These are phyloP conservation scores for Neonectria magnoliae DNA, from an alignment of 2,329 filamentous ascomycete species.

Conservation along the genomic window DNA sequence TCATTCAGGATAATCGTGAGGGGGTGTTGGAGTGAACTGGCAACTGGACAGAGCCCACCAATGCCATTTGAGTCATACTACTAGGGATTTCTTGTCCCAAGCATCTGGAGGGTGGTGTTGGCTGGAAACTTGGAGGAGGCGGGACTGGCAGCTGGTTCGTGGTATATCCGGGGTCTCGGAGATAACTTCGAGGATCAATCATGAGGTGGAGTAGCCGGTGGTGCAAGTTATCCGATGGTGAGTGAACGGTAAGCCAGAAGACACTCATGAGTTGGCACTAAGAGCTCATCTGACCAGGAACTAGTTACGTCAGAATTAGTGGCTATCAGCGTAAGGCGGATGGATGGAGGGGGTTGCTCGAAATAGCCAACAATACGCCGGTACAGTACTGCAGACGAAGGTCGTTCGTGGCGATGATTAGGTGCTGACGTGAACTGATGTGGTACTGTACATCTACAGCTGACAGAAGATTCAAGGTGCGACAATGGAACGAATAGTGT, in stretches of 20 bases:
- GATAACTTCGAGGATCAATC: background rate
- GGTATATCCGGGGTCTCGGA: constrained; percentile 15
- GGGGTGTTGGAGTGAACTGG: background rate
- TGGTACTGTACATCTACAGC: too few species aligned
- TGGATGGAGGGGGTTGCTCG: too few species aligned
- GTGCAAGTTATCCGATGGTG: background rate
- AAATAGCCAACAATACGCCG: too few species aligned
- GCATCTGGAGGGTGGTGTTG: background rate
- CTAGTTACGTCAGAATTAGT: background rate
- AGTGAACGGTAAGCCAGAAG: background rate
- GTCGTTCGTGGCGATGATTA: background rate
- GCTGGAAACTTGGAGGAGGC: background rate
- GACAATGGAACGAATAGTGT: too few species aligned
- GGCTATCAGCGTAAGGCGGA: background rate
- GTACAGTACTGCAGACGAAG: background rate
- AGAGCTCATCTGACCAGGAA: background rate
- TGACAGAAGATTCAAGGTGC: too few species aligned
- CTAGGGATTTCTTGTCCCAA: too few species aligned
- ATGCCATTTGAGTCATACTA: background rate
- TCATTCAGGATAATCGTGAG: background rate
- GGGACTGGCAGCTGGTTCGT: background rate
- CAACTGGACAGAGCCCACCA: background rate
- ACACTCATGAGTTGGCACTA: background rate
- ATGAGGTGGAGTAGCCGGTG: background rate
- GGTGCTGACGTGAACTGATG: background rate